A percentile compares a stretch with the other conserved stretches of the same genome.
Conservation (phyloP, 805 yeast species). For the Metschnikowia gelsemii region DNA sequence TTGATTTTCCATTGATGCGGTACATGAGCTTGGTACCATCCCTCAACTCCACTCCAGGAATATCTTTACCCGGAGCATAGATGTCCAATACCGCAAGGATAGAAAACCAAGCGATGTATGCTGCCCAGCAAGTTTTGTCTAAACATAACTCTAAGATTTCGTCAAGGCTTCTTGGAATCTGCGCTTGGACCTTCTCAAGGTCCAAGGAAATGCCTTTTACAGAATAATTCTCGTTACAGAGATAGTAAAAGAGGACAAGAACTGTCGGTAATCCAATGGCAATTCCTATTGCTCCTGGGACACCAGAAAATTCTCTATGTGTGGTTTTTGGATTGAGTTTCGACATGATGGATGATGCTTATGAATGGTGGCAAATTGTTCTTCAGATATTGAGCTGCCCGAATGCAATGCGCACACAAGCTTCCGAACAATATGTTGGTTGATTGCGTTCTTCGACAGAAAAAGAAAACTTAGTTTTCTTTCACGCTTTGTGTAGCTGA, state of each 20-base stretch:
- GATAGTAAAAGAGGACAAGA: conserved; percentile 56
- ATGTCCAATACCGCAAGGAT: conserved; percentile 63
- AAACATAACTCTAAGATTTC: conserved; percentile 35
- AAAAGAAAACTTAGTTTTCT: no score
- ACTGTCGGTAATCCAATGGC: conserved; percentile 66
- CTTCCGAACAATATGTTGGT: no score
- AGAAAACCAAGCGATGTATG: conserved; percentile 72
- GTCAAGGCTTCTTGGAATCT: conserved; percentile 30
- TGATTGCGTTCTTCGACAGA: no score
- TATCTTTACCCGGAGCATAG: conserved; percentile 60
- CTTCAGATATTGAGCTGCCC: not conserved
- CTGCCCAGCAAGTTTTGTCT: conserved; percentile 54
- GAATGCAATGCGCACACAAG: no score
- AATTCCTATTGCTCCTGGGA: conserved; percentile 67
- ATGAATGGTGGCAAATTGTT: not conserved
- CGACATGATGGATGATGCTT: conserved; percentile 8
- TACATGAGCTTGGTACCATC: conserved; percentile 72
- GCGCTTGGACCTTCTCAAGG: conserved; percentile 33
- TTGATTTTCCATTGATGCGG: conserved; percentile 75
- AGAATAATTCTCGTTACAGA: conserved; percentile 60
- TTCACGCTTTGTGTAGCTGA: no score
- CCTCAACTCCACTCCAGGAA: conserved; percentile 68
- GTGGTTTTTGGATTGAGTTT: conserved; percentile 68
- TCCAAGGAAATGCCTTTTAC: conserved; percentile 50
- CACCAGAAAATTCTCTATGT: conserved; percentile 75